Percentiles rank a stretch among this genome's conserved stretches.
phyloP scores from a whole-genome alignment of 1,284 basidiomycete genomes.

The Moniliophthora roreri region DNA sequence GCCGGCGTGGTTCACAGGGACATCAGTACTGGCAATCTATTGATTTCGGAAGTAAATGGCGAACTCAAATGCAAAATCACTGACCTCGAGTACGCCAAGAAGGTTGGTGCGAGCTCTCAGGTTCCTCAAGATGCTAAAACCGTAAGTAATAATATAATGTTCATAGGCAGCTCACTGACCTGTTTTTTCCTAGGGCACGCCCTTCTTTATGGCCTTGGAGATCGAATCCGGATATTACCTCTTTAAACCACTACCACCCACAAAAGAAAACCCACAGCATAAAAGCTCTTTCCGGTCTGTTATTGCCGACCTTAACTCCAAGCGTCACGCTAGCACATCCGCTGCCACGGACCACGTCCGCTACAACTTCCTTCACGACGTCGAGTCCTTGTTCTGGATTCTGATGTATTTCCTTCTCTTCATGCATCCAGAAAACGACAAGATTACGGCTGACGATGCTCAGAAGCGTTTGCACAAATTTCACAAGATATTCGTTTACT shows the following conservation, averaged over 20 bases:
- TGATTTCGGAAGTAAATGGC: not conserved
- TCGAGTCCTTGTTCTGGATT: not conserved
- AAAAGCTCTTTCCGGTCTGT: too few relatives aligned
- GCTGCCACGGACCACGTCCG: not conserved
- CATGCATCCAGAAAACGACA: not conserved
- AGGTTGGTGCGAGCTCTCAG: not conserved
- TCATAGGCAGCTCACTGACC: not conserved
- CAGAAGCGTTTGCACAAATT: not conserved
- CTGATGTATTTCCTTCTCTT: not conserved
- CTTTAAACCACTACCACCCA: not conserved
- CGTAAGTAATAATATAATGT: not conserved
- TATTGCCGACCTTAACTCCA: too few relatives aligned
- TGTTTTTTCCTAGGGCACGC: not conserved
- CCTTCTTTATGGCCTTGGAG: not conserved
- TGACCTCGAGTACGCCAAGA: not conserved
- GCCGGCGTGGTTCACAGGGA: not conserved
- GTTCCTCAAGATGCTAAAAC: not conserved
- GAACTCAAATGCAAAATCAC: not conserved
- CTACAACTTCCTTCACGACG: not conserved
- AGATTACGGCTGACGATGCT: not conserved
- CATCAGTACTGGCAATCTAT: not conserved
- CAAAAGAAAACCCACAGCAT: too few relatives aligned
- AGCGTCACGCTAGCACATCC: not conserved
- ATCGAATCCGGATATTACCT: not conserved
- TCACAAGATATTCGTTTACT: too few relatives aligned